Evolutionary conservation across 2,329 filamentous ascomycete species (phyloP), one percentile per base, ranked within the genome.

Genomic region (Exutisphaerella laricina): DNA sequence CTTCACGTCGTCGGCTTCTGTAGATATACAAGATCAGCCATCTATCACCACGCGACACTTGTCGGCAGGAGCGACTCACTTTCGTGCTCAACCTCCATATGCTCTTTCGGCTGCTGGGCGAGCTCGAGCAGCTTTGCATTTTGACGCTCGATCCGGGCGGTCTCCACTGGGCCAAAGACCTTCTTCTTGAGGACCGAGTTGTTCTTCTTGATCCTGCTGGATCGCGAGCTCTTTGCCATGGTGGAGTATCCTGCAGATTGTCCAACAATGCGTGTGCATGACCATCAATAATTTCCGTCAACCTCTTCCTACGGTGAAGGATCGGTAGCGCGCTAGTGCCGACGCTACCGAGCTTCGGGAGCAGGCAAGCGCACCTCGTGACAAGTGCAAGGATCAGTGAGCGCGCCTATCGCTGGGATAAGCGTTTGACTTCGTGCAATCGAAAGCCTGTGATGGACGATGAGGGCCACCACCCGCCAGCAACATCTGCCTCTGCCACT

Each of bases 181-280:
- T 79, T 80, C 53, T 78, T 73, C 66, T 89, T 89, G 53, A 95
- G 76, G 58, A 79, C 82, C 56, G 78, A 75, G 70, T 88, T 88
- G 72, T 96, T 96, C 59, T 76, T 75, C 72, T 96, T 96, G 58
- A 75, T 80, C 54, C 78, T 73, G 63, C 84, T 94, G 53, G 89
- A 79, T 64, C 90, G 78, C 48, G 85, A 73, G 63, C 86, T 85
- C 66, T 94, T 96, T 17, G 89, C 90, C 90, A 96, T 97, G 57
- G 43, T 75, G 46, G 38, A 17, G 31, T 50, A 42, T 5, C 9
- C 18, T 45, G 39, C 31, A 44, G 28, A 40, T 48, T 43, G 50
- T 43, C 22, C 14, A 21, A 18, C 32, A n/a, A 13, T 23, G 22
- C 12, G 35, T 12, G 18, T 13, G 12, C 10, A 9, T 21, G 7